Evolutionary conservation across 257 asterid genomes (phyloP).

Genomic region (Scutellaria minor): DNA sequence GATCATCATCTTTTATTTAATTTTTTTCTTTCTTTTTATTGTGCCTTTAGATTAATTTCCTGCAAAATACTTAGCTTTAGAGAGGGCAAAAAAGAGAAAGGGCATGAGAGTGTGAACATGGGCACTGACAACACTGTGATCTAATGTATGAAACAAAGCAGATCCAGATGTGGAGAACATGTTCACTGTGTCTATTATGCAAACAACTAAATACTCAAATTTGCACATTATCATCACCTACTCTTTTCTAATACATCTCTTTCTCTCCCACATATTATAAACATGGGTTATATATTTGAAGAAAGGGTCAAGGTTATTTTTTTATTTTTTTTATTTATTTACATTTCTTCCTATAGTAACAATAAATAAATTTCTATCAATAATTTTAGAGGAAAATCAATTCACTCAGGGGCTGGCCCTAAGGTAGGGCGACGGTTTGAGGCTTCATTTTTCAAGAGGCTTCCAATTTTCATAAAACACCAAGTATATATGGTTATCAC

Average conservation of each 20-base stretch:
- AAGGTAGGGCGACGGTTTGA: too few species aligned
- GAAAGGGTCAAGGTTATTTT: too few species aligned
- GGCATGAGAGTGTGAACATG: conserved; percentile 36
- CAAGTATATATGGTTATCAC: too few species aligned
- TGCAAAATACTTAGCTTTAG: conserved; percentile 26
- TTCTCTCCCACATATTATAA: not conserved
- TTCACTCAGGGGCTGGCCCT: too few species aligned
- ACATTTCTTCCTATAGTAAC: too few species aligned
- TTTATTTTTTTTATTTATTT: too few species aligned
- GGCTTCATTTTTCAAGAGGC: too few species aligned
- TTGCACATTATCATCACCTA: conserved; percentile 22
- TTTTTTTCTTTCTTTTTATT: not conserved
- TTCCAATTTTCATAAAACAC: too few species aligned
- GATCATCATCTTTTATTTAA: conserved; percentile 4
- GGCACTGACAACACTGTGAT: conserved; percentile 37
- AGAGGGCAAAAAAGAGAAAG: conserved; percentile 2
- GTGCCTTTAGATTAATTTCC: conserved; percentile 39
- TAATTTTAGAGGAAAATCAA: too few species aligned
- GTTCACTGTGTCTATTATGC: conserved; percentile 23
- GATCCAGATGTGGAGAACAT: conserved; percentile 43
- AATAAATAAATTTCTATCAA: too few species aligned
- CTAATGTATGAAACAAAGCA: conserved; percentile 38
- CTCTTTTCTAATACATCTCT: conserved; percentile 10
- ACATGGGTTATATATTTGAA: too few species aligned
- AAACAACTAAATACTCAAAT: conserved; percentile 20